Evolutionary conservation across 2,329 filamentous ascomycete species (phyloP), one percentile per base, ranked within the genome.

Genomic region (Neofusicoccum kwambonambiense): DNA sequence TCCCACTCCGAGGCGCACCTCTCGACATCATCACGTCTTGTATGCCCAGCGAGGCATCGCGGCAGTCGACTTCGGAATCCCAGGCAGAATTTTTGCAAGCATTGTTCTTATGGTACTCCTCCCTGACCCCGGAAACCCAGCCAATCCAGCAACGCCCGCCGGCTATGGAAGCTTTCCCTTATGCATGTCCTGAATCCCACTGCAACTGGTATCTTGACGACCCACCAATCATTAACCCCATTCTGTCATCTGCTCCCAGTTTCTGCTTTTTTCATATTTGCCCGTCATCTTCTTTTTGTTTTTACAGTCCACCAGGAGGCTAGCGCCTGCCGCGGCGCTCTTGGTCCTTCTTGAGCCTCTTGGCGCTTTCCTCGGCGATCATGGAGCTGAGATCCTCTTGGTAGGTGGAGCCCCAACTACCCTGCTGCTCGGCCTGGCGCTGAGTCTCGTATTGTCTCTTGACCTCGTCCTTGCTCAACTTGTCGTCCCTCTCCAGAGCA

Each of bases 321-420:
- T 64, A 76, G 65, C 79, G 72, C 82, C 89, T 89, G 68, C 87
- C 84, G 72, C 84, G 84, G 75, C 88, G 88, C 78, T 96, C 92
- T 76, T 92, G 89, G 71, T 97, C 93, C 69, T 90, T 87, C 85
- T 93, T 96, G 75, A 93, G 86, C 75, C 93, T 86, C 85, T 98
- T 98, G 69, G 92, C 86, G 74, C 89, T 92, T 80, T 98, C 95
- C 72, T 92, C 89, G 12, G 92, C 92, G 80, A 99, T 97, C 91
- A 99, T 96, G 73, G 97, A 91, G 72, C 89, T 94, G 64, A 99
- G 79, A 74, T 97, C 94, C 70, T 98, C 94, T 75, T 96, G 91
- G 78, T 90, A 89, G 65, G 87, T 86, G 86, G 89, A 92, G 71
- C 88, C 85, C 74, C 90, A 90, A 68, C 89, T 85, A 9, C 76